Evolutionary conservation across 257 asterid genomes (phyloP), one percentile per base, ranked within the genome.

Genomic region (Solanum piurae): DNA sequence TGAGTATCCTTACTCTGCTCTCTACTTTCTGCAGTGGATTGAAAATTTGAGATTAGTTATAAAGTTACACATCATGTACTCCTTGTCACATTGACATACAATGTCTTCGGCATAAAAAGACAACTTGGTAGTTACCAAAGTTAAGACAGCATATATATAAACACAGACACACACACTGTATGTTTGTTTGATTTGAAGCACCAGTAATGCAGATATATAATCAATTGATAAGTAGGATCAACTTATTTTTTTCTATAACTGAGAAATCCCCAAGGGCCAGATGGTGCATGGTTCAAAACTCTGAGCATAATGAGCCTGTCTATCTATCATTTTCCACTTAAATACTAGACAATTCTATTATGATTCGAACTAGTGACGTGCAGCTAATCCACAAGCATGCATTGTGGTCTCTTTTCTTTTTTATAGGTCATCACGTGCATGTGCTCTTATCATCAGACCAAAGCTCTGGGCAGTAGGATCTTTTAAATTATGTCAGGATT

Each of bases 11-110:
- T 73, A 93, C 91, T 94, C 98, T 89, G 86, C 75, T 95, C 91
- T 97, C 99, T 38, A 95, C 97, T 95, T 97, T 97, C 99, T 97
- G 98, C 91, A 88, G 52, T 21, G 52, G n/a, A 49, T 64, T 82
- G 69, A 49, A 82, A 82, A 49, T 16, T 82, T 31, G 86, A 29
- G 69, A 46, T 46, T 18, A 49, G 13, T 76, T 46, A 31, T 29
- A 49, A 31, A 46, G 27, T 14, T 29, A 29, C 1, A 29, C 38
- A 79, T 79, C 85, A 79, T 9, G 18, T 79, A 44, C 66, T 79
- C 38, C 85, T 25, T 44, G 38, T 79, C 66, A 64, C 40, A 46
- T 18, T 49, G 69, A 49, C 44, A 31, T 52, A 82, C 44, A 82
- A 82, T 34, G 27, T 29, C 44, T 46, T 44, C 23, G 12, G 31